phyloP scores from a whole-genome alignment of 2,329 filamentous ascomycete genomes.

The Clonostachys rhizophaga region DNA sequence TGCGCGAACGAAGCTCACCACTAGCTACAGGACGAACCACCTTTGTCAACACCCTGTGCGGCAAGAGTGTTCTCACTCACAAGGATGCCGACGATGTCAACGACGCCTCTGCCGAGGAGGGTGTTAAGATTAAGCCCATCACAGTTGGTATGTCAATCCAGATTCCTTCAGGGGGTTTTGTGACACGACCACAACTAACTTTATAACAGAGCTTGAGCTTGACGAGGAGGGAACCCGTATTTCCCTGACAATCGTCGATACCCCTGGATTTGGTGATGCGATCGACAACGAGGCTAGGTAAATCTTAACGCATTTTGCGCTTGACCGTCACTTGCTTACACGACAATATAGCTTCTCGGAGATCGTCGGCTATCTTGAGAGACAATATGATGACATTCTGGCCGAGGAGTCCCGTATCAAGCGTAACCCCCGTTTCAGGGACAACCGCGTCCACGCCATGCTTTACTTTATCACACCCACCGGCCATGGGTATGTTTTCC shows the following conservation, averaged over 20 bases:
- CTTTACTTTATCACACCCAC: constrained; percentile 99
- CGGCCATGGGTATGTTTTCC: constrained; percentile 70
- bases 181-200: not conserved
- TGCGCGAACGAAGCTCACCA: not conserved
- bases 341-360: constrained; percentile 71
- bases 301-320: constrained; percentile 1
- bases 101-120: constrained; percentile 89
- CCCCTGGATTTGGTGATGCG: constrained; percentile 95
- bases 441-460: constrained; percentile 97
- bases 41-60: constrained; percentile 98
- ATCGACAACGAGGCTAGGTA: constrained; percentile 99
- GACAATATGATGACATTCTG: constrained; percentile 99
- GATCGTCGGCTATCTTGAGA: constrained; percentile 96
- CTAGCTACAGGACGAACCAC: constrained; percentile 76
- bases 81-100: constrained; percentile 91
- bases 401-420: constrained; percentile 99
- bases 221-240: constrained; percentile 98
- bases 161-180: not conserved
- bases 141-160: constrained; percentile 70
- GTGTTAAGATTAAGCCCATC: constrained; percentile 97
- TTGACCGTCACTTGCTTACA: constrained; percentile 1
- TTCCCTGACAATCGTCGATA: constrained; percentile 97
- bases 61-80: constrained; percentile 83
- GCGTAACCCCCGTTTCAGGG: constrained; percentile 99
- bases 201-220: constrained; percentile 72